Evolutionary conservation across 495 filamentous ascomycete species (phyloP).

Genomic region (Penicillium malachiteum): DNA sequence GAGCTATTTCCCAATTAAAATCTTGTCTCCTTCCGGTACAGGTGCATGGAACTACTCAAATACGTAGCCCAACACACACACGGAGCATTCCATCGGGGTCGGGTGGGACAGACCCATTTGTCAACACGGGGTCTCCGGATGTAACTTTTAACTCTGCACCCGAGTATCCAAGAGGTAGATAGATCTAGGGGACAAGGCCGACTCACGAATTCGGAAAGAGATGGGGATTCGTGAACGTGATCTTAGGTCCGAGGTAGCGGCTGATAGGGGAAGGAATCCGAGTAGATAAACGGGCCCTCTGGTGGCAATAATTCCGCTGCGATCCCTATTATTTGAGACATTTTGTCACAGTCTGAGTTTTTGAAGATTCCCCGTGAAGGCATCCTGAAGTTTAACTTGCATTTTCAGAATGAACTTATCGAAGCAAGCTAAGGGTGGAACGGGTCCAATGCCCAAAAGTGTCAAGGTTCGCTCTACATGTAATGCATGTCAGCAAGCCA

Average conservation of each 20-base stretch:
- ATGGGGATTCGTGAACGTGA: slow-evolving; percentile 5
- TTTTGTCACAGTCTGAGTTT: not conserved
- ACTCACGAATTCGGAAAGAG: not conserved
- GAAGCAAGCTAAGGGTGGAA: slow-evolving; percentile 8
- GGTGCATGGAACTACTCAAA: not conserved
- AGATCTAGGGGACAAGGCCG: not conserved
- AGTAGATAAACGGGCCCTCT: not conserved
- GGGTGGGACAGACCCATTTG: slow-evolving; percentile 20
- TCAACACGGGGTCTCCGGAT: slow-evolving; percentile 13
- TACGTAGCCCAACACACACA: not conserved
- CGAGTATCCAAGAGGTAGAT: slow-evolving; percentile 1
- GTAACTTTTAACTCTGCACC: slow-evolving; percentile 18
- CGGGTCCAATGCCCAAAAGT: slow-evolving; percentile 32
- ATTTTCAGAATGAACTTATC: slow-evolving; percentile 16
- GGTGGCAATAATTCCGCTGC: not conserved
- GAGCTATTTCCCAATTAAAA: not conserved
- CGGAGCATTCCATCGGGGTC: slow-evolving; percentile 2
- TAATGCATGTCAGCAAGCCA: slow-evolving; percentile 49
- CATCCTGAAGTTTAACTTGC: no score
- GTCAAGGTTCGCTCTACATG: slow-evolving; percentile 49
- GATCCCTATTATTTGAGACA: not conserved
- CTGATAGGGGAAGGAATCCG: not conserved
- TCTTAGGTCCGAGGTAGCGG: not conserved
- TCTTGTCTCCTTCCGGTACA: not conserved
- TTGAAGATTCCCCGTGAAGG: no score